Evolutionary conservation across 495 filamentous ascomycete genomes (phyloP).

Genomic region (Xylaria flabelliformis): DNA sequence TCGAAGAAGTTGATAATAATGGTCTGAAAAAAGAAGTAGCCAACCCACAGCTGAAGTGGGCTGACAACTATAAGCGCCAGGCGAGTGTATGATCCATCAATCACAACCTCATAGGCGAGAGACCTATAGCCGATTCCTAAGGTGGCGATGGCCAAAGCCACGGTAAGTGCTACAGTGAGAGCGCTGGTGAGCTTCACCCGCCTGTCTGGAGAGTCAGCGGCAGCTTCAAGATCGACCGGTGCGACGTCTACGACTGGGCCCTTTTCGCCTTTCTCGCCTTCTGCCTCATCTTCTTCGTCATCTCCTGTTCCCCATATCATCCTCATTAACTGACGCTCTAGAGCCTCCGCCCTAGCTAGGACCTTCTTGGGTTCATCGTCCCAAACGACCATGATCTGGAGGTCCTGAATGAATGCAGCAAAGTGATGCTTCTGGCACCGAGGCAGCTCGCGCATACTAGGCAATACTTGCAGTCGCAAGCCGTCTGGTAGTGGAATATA

Average conservation of each 20-base stretch:
- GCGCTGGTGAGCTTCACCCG: constrained; percentile 58
- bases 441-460: constrained; percentile 59
- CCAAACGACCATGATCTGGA: constrained; percentile 67
- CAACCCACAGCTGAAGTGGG: constrained; percentile 62
- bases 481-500: constrained; percentile 63
- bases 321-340: constrained; percentile 60
- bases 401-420: constrained; percentile 68
- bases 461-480: constrained; percentile 66
- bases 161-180: constrained; percentile 54
- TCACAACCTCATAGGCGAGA: constrained; percentile 58
- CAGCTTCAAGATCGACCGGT: constrained; percentile 48
- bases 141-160: constrained; percentile 58
- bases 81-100: constrained; percentile 57
- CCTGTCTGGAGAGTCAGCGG: constrained; percentile 46
- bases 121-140: constrained; percentile 62
- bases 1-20: constrained; percentile 63
- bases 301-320: constrained; percentile 59
- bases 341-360: constrained; percentile 52
- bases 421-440: constrained; percentile 69
- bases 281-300: constrained; percentile 49
- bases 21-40: constrained; percentile 69
- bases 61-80: constrained; percentile 54
- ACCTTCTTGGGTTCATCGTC: constrained; percentile 66
- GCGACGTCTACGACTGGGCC: constrained; percentile 39
- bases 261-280: constrained; percentile 48